Evolutionary conservation across 106 monocot species (phyloP), one percentile per base, ranked within the genome.

Genomic region (Acanthochlamys bracteata): DNA sequence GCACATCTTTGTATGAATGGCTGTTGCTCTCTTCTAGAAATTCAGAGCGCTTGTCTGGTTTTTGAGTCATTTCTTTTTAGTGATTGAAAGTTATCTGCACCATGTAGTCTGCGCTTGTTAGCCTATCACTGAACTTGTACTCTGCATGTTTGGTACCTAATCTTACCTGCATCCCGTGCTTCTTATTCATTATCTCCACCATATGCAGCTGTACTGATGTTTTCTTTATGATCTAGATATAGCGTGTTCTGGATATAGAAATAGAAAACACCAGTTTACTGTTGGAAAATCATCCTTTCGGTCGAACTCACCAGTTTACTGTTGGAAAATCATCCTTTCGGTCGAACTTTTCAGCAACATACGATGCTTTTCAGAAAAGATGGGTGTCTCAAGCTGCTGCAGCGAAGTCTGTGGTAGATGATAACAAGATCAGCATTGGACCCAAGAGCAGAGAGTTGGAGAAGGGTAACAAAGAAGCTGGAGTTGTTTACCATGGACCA

Each of bases 361-460:
- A 33, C 33, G 1, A 33, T 33, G 33, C 4, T 33, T 1, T 33
- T 64, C 89, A 89, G 53, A 80, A 56, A 61, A 73, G 80, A 71
- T 77, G 74, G 63, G 76, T 69, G 45, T 84, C 90, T 59, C 64
- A 75, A 57, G 67, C 84, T 39, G 67, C 79, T 20, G 55, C 79
- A 39, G 59, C 71, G 25, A 72, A 45, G 64, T 55, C 76, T 21
- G 19, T 51, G 43, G 65, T 10, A 27, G 63, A 57, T 52, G 76
- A 75, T 59, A 77, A 43, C 74, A 96, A 88, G 69, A 91, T 96
- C 43, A 81, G 73, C 73, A 91, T 96, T 21, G 95, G 95, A 4
- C 95, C 95, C n/a, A 76, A 84, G 65, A 53, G 26, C 11, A 42
- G 27, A 24, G 59, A 70, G 4, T 53, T 71, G 10, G 61, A 79